Conservation (phyloP, 2,329 filamentous ascomycete genomes). For the Coniochaeta ligniaria region DNA sequence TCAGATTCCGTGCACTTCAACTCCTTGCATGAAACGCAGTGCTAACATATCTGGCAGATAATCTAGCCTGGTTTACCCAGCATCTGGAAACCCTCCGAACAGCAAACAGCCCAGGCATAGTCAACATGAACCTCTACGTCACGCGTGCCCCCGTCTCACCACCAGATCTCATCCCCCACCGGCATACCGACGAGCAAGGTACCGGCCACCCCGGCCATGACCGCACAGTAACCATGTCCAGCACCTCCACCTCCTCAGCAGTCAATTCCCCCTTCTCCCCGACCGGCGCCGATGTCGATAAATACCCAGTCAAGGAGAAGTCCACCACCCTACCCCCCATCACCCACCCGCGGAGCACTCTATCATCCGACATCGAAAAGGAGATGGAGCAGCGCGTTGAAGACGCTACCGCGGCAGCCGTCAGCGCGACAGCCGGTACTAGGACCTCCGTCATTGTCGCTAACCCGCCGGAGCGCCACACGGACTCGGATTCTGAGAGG, state of each 20-base stretch:
- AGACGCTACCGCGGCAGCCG: background rate
- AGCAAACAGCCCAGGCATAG: conserved; percentile 28
- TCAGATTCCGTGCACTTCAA: background rate
- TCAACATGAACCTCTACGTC: conserved; percentile 30
- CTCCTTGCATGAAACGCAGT: background rate
- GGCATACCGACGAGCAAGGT: conserved; percentile 5
- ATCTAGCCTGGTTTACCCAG: conserved; percentile 28
- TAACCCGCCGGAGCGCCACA: background rate
- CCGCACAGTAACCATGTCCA: background rate
- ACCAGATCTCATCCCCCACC: background rate
- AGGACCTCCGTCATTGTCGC: background rate
- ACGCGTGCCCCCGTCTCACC: conserved; percentile 16
- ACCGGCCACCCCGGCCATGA: conserved; percentile 5
- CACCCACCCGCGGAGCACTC: background rate
- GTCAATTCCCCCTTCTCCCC: background rate
- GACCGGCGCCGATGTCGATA: background rate
- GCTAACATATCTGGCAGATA: conserved; percentile 15
- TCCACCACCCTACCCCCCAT: background rate
- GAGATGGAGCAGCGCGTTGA: conserved; percentile 2
- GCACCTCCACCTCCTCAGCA: background rate
- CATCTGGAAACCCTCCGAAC: conserved; percentile 29
- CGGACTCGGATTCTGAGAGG: background rate
- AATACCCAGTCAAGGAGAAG: background rate
- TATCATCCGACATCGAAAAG: conserved; percentile 3
- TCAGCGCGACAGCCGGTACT: background rate